These are phyloP conservation scores for Glaciozyma martinii DNA, from an alignment of 768 basidiomycete genomes.

Conservation along the genomic window DNA sequence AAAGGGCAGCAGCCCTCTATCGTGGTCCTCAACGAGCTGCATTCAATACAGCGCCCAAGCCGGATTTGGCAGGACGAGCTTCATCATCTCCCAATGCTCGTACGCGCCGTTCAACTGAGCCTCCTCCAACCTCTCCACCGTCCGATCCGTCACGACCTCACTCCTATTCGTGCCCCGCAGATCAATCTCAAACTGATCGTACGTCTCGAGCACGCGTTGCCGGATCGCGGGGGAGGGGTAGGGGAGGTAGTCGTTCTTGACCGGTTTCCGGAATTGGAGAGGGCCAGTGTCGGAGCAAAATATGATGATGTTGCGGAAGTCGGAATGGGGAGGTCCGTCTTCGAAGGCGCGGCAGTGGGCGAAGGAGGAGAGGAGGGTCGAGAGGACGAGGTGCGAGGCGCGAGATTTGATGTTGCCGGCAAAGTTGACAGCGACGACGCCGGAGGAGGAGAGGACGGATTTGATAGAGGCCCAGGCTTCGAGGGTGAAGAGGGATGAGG, in stretches of 20 bases:
- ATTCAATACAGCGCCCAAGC: no score
- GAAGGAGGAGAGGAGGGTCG: slow-evolving; percentile 65
- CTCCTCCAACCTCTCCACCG: slow-evolving; percentile 1
- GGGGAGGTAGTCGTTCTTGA: slow-evolving; percentile 10
- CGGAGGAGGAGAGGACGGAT: slow-evolving; percentile 56
- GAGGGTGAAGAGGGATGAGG: slow-evolving; percentile 68
- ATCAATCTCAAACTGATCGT: neutral
- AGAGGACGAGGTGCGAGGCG: slow-evolving; percentile 56
- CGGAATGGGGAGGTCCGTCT: slow-evolving; percentile 58
- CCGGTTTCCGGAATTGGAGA: slow-evolving; percentile 15
- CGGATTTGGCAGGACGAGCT: slow-evolving; percentile 3
- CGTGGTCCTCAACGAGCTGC: no score
- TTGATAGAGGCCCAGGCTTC: slow-evolving; percentile 75
- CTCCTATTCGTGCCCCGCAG: neutral
- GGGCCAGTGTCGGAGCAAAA: slow-evolving; percentile 16
- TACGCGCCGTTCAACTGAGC: slow-evolving; percentile 7
- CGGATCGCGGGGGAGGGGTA: slow-evolving; percentile 4
- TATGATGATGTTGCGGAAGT: slow-evolving; percentile 39
- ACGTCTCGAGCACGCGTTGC: slow-evolving; percentile 1
- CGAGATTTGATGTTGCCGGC: slow-evolving; percentile 60
- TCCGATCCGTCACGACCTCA: slow-evolving; percentile 1
- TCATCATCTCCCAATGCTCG: slow-evolving; percentile 17
- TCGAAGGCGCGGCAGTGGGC: slow-evolving; percentile 73
- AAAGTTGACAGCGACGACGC: slow-evolving; percentile 75
- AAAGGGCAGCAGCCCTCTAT: no score